Evolutionary conservation across 2,329 filamentous ascomycete genomes (phyloP), one percentile per base, ranked within the genome.

Genomic region (Fusarium sp.): DNA sequence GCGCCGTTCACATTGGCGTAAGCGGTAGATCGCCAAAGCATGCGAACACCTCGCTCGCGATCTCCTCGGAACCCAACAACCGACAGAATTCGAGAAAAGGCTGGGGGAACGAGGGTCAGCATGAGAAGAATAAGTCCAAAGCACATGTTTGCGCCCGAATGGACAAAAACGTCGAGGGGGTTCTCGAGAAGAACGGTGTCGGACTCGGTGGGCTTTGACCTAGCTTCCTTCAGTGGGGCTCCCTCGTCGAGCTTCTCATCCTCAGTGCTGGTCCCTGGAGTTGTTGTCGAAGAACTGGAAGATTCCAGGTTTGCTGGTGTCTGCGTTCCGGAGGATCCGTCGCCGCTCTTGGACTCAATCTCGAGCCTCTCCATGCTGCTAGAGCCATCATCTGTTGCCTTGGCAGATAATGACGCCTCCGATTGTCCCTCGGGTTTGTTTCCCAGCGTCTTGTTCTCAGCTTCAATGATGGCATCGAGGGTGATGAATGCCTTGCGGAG

Each of bases 61-160:
- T 98, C 95, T 35, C 97, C 97, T 71, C 91, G 92, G 84, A 98
- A 98, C 1, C 97, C 97, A 34, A 98, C 93, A 48, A 98, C 92
- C 68, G 92, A 94, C 5, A 98, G 87, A 1, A 99, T 89, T 66
- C 91, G 93, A n/a, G 91, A 93, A 82, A 98, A 98, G 0, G 95
- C 91, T 0, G 97, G 97, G 0, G 97, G 97, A 1, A 98, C 92
- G 85, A 98, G 93, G 14, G 95, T 97, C n/a, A 98, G 92, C 64
- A 98, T 87, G 1, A 98, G 87, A 16, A 97, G 88, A 1, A 98
- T 85, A 35, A 97, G 89, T 4, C 97, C 97, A 78, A 95, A 98
- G 82, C 95, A 98, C 82, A 98, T 92, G 80, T 94, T 97, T 6
- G 92, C 91, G 11, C 95, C 96, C 0, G 94, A 95, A 81, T 98